These are phyloP conservation scores for Penicillium fuscoglaucum DNA, from an alignment of 2,329 filamentous ascomycete species.

Conservation along the genomic window DNA sequence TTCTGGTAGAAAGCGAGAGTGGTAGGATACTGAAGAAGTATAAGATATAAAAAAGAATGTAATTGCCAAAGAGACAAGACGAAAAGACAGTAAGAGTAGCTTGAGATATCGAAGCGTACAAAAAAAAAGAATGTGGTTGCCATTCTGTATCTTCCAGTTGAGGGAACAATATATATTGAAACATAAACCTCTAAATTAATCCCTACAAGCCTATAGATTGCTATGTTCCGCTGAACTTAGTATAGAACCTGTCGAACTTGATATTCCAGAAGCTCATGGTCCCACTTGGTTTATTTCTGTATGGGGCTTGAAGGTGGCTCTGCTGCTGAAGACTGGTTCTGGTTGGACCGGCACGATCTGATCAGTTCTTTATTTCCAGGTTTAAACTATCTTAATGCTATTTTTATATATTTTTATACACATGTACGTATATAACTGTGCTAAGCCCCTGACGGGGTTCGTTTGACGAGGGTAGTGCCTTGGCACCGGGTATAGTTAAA, in stretches of 20 bases:
- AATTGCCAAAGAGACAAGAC: too few relatives aligned
- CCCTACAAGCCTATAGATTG: neutral
- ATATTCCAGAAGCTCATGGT: neutral
- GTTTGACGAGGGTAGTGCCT: neutral
- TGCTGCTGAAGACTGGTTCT: neutral
- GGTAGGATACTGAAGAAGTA: neutral
- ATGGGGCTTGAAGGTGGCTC: neutral
- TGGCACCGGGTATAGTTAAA: neutral
- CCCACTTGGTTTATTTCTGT: neutral
- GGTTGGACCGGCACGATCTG: neutral
- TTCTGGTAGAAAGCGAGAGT: neutral
- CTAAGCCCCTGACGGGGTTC: neutral
- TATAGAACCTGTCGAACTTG: neutral
- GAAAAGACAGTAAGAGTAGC: too few relatives aligned
- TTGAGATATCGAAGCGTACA: too few relatives aligned
- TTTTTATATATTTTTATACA: neutral
- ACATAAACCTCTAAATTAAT: neutral
- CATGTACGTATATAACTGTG: neutral
- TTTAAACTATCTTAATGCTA: neutral
- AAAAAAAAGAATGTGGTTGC: neutral
- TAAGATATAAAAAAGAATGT: neutral
- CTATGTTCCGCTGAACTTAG: neutral
- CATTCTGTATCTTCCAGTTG: neutral
- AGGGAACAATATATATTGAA: neutral
- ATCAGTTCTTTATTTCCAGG: neutral